phyloP scores from a whole-genome alignment of 352 stramenopile genomes.

The Pythium guiyangense region DNA sequence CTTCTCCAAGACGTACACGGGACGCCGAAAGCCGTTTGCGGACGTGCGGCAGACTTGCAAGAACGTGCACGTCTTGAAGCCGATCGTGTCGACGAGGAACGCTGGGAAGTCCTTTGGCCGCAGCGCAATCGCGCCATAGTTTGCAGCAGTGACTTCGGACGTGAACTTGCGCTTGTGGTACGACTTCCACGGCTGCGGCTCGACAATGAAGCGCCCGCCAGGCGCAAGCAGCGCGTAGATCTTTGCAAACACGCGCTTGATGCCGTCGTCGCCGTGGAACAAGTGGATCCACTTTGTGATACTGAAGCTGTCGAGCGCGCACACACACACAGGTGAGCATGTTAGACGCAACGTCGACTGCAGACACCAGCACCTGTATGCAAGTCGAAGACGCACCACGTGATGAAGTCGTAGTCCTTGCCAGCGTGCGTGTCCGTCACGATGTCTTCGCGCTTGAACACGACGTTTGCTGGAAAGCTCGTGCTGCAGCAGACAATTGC shows the following conservation, averaged over 20 bases:
- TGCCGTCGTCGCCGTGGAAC: constrained; percentile 80
- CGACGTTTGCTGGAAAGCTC: constrained; percentile 71
- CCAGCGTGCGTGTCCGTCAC: constrained; percentile 48
- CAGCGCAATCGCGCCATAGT: constrained; percentile 68
- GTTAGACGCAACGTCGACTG: too few relatives aligned
- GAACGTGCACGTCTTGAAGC: constrained; percentile 65
- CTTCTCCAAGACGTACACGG: constrained; percentile 77
- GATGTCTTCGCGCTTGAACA: constrained; percentile 82
- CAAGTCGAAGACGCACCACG: constrained; percentile 44
- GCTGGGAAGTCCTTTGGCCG: constrained; percentile 73
- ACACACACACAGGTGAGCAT: too few relatives aligned
- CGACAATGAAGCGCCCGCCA: constrained; percentile 71
- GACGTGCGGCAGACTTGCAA: constrained; percentile 76
- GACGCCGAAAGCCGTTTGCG: constrained; percentile 65
- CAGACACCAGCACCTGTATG: too few relatives aligned
- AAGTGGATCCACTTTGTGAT: constrained; percentile 92
- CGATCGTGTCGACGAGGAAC: constrained; percentile 48
- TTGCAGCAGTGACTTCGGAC: constrained; percentile 59
- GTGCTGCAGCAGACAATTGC: constrained; percentile 16
- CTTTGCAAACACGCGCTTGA: constrained; percentile 68
- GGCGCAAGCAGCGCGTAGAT: constrained; percentile 60
- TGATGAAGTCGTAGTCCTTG: constrained; percentile 77
- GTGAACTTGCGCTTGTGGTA: constrained; percentile 87
- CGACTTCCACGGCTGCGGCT: constrained; percentile 86
- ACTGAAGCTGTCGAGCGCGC: constrained; percentile 54